Conservation (phyloP, 1,284 basidiomycete species). For the Wolfiporia cocos region DNA sequence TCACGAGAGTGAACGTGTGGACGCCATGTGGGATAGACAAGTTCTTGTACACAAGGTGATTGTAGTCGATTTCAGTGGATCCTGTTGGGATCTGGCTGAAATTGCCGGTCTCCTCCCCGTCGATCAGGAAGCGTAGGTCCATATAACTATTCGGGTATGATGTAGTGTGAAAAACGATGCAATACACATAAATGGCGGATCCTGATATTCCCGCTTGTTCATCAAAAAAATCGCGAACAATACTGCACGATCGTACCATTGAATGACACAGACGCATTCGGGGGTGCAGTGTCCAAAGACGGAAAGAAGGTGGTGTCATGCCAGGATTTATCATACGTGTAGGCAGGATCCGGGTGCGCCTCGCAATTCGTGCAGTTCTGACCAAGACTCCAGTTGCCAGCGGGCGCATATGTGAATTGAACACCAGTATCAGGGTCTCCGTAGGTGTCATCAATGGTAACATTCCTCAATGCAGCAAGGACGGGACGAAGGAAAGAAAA, state of each 20-base stretch:
- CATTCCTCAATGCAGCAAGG: slow-evolving; percentile 26
- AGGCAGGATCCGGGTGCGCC: slow-evolving; percentile 17
- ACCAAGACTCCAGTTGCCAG: slow-evolving; percentile 24
- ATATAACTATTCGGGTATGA: slow-evolving; percentile 19
- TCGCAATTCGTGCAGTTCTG: slow-evolving; percentile 18
- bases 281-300: slow-evolving; percentile 7
- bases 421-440: slow-evolving; percentile 29
- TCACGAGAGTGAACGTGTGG: slow-evolving; percentile 16
- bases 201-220: slow-evolving; percentile 14
- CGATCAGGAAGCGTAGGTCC: slow-evolving; percentile 32
- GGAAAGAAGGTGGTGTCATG: slow-evolving; percentile 20
- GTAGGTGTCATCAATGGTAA: slow-evolving; percentile 38
- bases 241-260: slow-evolving; percentile 14
- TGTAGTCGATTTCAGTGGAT: slow-evolving; percentile 21
- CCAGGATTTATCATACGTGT: slow-evolving; percentile 16
- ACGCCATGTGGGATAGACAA: slow-evolving; percentile 10
- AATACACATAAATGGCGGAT: slow-evolving; percentile 27
- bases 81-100: slow-evolving; percentile 20
- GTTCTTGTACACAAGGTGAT: slow-evolving; percentile 26
- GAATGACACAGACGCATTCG: slow-evolving; percentile 18
- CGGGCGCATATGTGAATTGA: slow-evolving; percentile 22
- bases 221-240: slow-evolving; percentile 1
- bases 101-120: slow-evolving; percentile 23
- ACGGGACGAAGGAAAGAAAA: too few species aligned
- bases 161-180: slow-evolving; percentile 18